Percentiles rank a stretch among this genome's conserved stretches.
These are phyloP conservation scores for Pythium rishiriense DNA, from an alignment of 352 stramenopile genomes.

Conservation along the genomic window DNA sequence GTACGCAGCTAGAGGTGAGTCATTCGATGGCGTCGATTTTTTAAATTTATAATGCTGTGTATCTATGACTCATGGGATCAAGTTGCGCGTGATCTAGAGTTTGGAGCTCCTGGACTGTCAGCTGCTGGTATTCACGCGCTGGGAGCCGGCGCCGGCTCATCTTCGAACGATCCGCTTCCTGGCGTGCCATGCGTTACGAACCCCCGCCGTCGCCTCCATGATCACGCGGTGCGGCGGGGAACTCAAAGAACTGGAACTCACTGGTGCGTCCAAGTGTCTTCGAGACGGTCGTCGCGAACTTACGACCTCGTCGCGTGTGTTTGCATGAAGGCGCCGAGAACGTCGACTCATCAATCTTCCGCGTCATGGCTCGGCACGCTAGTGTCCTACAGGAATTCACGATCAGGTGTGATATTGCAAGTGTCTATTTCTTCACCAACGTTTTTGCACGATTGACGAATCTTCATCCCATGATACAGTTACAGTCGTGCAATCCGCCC, in stretches of 20 bases:
- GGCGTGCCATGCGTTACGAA: slow-evolving; percentile 53
- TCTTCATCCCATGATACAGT: slow-evolving; percentile 20
- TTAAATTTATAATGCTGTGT: too few relatives aligned
- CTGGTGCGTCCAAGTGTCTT: slow-evolving; percentile 29
- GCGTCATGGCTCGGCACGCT: slow-evolving; percentile 33
- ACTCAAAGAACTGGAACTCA: slow-evolving; percentile 47
- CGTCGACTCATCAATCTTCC: slow-evolving; percentile 50
- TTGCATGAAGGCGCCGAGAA: slow-evolving; percentile 38
- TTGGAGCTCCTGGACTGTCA: slow-evolving; percentile 65
- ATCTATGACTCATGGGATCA: too few relatives aligned
- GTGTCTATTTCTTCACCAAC: too few relatives aligned
- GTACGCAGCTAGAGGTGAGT: slow-evolving; percentile 8
- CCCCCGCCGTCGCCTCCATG: slow-evolving; percentile 38
- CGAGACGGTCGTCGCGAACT: not conserved
- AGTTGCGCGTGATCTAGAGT: slow-evolving; percentile 43
- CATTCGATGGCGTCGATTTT: too few relatives aligned
- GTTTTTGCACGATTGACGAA: too few relatives aligned
- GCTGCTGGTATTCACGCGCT: slow-evolving; percentile 43
- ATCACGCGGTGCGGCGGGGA: slow-evolving; percentile 36
- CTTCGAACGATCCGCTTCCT: slow-evolving; percentile 50
- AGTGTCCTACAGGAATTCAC: slow-evolving; percentile 43
- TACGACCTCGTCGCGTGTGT: too few relatives aligned
- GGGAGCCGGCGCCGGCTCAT: slow-evolving; percentile 27
- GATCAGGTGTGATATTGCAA: too few relatives aligned
- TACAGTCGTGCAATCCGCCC: slow-evolving; percentile 32